phyloP scores from a whole-genome alignment of 2,329 filamentous ascomycete species.

The Rhynchosporium secalis region DNA sequence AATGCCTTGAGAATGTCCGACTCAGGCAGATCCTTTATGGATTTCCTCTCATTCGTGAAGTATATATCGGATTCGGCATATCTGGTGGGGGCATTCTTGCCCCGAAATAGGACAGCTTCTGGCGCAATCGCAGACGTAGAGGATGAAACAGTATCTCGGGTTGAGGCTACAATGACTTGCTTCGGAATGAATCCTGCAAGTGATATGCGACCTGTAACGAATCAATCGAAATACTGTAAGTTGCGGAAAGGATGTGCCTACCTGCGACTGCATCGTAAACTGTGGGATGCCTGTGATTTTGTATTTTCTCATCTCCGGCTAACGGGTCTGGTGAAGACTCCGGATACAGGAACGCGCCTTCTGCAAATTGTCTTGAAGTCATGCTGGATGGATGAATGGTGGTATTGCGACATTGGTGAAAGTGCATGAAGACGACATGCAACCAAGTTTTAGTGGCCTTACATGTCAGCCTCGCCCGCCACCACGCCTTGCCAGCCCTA shows the following conservation, averaged over 20 bases:
- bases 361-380: slow-evolving; percentile 34
- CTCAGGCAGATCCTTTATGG: slow-evolving; percentile 59
- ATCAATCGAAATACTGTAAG: slow-evolving; percentile 17
- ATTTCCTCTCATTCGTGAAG: slow-evolving; percentile 59
- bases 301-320: slow-evolving; percentile 18
- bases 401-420: neutral
- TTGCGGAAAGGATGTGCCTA: slow-evolving; percentile 37
- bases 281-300: slow-evolving; percentile 47
- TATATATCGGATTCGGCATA: slow-evolving; percentile 74
- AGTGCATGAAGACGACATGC: neutral
- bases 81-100: slow-evolving; percentile 61
- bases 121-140: slow-evolving; percentile 52
- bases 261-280: slow-evolving; percentile 75
- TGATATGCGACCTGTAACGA: slow-evolving; percentile 43
- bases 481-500: neutral
- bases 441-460: neutral
- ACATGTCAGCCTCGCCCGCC: slow-evolving; percentile 10
- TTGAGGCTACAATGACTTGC: slow-evolving; percentile 30
- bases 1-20: slow-evolving; percentile 69
- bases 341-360: slow-evolving; percentile 26
- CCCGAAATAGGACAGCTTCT: slow-evolving; percentile 70
- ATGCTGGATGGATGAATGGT: slow-evolving; percentile 23
- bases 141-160: slow-evolving; percentile 37
- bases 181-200: slow-evolving; percentile 45
- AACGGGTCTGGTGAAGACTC: slow-evolving; percentile 16